Percentiles rank a stretch among this genome's conserved stretches.
Conservation (phyloP, 345 rosid species). For the Trapa incisa region DNA sequence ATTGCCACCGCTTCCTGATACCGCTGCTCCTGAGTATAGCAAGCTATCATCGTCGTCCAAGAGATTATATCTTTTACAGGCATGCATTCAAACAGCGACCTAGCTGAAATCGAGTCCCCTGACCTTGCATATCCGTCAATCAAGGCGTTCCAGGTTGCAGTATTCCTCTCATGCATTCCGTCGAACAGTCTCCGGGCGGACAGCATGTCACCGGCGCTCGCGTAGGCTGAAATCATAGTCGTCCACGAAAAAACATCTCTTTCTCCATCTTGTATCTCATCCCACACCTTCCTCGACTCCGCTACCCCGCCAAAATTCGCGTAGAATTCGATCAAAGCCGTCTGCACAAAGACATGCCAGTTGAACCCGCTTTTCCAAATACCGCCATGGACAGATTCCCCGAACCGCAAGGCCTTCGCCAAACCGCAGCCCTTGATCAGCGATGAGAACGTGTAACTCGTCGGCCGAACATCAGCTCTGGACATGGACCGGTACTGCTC, state of each 20-base stretch:
- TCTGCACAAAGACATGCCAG: constrained; percentile 52
- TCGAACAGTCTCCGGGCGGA: constrained; percentile 21
- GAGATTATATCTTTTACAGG: constrained; percentile 46
- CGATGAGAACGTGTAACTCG: constrained; percentile 57
- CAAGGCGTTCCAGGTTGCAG: constrained; percentile 55
- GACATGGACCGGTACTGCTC: constrained; percentile 30
- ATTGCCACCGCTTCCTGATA: constrained; percentile 43
- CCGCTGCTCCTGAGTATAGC: constrained; percentile 48
- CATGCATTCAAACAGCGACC: constrained; percentile 47
- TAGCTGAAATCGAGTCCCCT: constrained; percentile 36
- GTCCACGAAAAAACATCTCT: constrained; percentile 29
- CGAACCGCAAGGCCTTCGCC: constrained; percentile 20
- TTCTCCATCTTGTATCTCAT: constrained; percentile 28
- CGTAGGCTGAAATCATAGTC: constrained; percentile 18
- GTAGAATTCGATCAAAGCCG: constrained; percentile 52
- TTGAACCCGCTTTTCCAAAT: constrained; percentile 48
- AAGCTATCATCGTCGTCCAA: constrained; percentile 75
- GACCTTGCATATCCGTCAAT: constrained; percentile 54
- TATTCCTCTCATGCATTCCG: constrained; percentile 32
- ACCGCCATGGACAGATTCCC: constrained; percentile 47
- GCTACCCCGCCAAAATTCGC: constrained; percentile 21
- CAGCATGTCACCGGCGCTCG: constrained; percentile 16
- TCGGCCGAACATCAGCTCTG: constrained; percentile 37
- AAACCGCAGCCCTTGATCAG: constrained; percentile 45
- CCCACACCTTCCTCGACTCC: constrained; percentile 49